Evolutionary conservation across 805 yeast genomes (phyloP), one percentile per base, ranked within the genome.

Genomic region (Blastobotrys robertii): DNA sequence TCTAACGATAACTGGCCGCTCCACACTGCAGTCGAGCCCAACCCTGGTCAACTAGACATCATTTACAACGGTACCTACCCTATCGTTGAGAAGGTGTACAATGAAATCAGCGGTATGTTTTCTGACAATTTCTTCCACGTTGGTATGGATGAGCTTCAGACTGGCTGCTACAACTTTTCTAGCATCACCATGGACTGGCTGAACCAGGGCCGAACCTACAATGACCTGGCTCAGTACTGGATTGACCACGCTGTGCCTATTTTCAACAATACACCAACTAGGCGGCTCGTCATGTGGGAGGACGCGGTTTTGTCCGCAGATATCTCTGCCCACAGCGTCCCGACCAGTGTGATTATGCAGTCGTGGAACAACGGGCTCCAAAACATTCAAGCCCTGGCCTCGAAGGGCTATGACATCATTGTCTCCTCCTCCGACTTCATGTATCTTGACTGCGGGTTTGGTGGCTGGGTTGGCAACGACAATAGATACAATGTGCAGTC

Each of bases 401-500:
- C 48, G 2, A 37, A 43, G 39, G 72, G 71, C 1, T 64, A 64
- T 48, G 67, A 67, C 45, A 66, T 66, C 3, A 57, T 68, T 44
- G 67, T 66, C 3, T 64, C 70, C 1, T 54, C 63, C 3, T 38
- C 55, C 13, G 52, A 53, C 30, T 59, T 56, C 46, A 55, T 64
- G 35, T 68, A 68, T 43, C 57, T 68, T 14, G 72, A 68, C 48
- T 67, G 72, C 50, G 72, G 72, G 2, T 55, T 50, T 41, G 70
- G 70, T 35, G 63, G 63, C 4, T 66, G 56, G 55, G 55, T 59
- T 9, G 49, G 67, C 15, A 64, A 65, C 48, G 68, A 65, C 49
- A 60, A 62, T 2, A 43, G 66, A 25, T 62, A 62, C 49, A 45
- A 57, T 19, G 65, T 42, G 13, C 45, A 48, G 43, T 25, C 30